phyloP scores from a whole-genome alignment of 495 filamentous ascomycete species.

The Penicillium arizonense region DNA sequence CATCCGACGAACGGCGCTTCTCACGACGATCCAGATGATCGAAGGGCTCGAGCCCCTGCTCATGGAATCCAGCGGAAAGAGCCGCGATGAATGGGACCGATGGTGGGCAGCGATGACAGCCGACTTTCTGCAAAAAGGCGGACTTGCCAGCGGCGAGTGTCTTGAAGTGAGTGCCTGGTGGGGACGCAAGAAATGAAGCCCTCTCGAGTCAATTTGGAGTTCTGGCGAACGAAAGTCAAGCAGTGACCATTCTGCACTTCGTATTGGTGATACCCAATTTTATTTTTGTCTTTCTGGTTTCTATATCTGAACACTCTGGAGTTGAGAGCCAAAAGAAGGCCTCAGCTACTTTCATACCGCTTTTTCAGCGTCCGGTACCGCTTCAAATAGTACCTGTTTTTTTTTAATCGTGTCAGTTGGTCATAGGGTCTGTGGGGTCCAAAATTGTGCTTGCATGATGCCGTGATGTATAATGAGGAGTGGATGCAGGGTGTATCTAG shows the following conservation, averaged over 20 bases:
- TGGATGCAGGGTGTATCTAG: constrained; percentile 11
- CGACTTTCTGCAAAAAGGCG: constrained; percentile 75
- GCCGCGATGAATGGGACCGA: constrained; percentile 86
- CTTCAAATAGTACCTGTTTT: constrained; percentile 85
- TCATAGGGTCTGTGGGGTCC: constrained; percentile 5
- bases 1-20: constrained; percentile 72
- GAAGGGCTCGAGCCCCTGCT: constrained; percentile 83
- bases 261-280: constrained; percentile 46
- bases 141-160: constrained; percentile 82
- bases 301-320: constrained; percentile 7
- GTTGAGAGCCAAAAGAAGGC: constrained; percentile 9
- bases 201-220: constrained; percentile 22
- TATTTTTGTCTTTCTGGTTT: constrained; percentile 26
- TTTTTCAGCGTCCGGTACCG: constrained; percentile 84
- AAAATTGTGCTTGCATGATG: constrained; percentile 28
- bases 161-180: constrained; percentile 95
- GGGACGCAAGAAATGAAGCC: constrained; percentile 63
- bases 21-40: constrained; percentile 83
- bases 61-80: constrained; percentile 79
- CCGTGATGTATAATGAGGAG: constrained; percentile 29
- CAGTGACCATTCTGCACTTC: constrained; percentile 38
- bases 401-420: constrained; percentile 13
- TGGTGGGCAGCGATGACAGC: constrained; percentile 88
- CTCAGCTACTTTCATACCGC: constrained; percentile 63
- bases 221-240: constrained; percentile 25